Percentiles rank a stretch among this genome's conserved stretches.
phyloP scores from a whole-genome alignment of 2,329 filamentous ascomycete species.

The Immersiporthe knoxdaviesiana region DNA sequence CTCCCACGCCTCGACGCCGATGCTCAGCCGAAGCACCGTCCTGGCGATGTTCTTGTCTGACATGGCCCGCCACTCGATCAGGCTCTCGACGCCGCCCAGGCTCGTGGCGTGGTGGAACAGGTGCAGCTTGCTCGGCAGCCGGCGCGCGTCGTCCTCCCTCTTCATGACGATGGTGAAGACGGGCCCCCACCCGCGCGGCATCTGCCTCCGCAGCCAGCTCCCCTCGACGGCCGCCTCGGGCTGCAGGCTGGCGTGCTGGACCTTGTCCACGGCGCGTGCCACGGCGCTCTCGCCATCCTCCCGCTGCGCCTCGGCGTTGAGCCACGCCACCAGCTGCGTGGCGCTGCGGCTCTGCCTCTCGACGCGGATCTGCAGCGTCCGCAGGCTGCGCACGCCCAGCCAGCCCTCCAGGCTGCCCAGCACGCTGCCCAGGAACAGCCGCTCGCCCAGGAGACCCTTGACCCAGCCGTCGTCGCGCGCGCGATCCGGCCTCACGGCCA shows the following conservation, averaged over 20 bases:
- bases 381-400: constrained; percentile 83
- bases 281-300: constrained; percentile 40
- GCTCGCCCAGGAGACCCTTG: constrained; percentile 64
- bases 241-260: constrained; percentile 84
- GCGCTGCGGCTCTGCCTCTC: constrained; percentile 75
- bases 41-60: constrained; percentile 74
- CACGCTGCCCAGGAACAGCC: constrained; percentile 77
- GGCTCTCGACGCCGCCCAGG: constrained; percentile 88
- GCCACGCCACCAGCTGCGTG: constrained; percentile 70
- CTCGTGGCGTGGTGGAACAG: constrained; percentile 96
- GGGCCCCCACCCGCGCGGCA: constrained; percentile 88
- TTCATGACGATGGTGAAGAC: constrained; percentile 79
- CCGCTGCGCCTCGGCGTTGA: constrained; percentile 55
- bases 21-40: constrained; percentile 75
- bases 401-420: constrained; percentile 91
- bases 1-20: constrained; percentile 85
- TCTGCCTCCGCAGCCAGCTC: constrained; percentile 81
- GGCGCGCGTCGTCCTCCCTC: constrained; percentile 61
- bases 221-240: constrained; percentile 58
- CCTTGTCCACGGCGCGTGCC: constrained; percentile 57
- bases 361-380: constrained; percentile 85
- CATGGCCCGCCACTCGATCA: constrained; percentile 97
- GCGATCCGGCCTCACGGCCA: constrained; percentile 63
- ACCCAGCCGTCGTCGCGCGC: constrained; percentile 55
- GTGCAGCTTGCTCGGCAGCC: constrained; percentile 74